Percentiles rank a stretch among this genome's conserved stretches.
Evolutionary conservation across 208 protist species (phyloP).

Genomic region (Herpetomonas muscarum): DNA sequence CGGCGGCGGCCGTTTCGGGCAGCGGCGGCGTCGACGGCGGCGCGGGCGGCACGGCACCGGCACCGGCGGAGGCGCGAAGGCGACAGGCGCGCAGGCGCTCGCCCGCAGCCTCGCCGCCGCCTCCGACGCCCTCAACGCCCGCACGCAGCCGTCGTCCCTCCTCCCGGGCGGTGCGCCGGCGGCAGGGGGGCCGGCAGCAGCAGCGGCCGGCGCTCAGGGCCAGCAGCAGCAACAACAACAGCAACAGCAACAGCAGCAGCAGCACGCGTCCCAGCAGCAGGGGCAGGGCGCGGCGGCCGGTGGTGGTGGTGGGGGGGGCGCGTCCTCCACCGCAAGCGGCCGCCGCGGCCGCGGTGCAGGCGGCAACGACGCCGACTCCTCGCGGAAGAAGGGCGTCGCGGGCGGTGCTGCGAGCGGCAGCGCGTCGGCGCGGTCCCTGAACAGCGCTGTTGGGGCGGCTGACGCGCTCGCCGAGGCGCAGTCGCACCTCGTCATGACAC

Average conservation of each 20-base stretch:
- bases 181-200: constrained; percentile 6
- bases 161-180: neutral
- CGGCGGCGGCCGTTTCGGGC: too few relatives aligned
- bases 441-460: constrained; percentile 6
- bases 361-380: too few relatives aligned
- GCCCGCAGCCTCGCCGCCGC: constrained; percentile 1
- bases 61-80: neutral
- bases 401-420: too few relatives aligned
- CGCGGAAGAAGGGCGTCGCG: too few relatives aligned
- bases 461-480: constrained; percentile 63
- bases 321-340: too few relatives aligned
- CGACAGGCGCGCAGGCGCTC: constrained; percentile 4
- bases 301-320: too few relatives aligned
- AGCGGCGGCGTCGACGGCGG: neutral
- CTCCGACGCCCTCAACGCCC: constrained; percentile 3
- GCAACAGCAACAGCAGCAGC: neutral
- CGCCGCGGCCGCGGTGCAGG: too few relatives aligned
- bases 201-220: neutral
- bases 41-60: neutral
- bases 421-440: neutral
- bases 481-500: constrained; percentile 49
- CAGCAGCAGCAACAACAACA: neutral
- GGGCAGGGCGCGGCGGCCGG: neutral
- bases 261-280: neutral
- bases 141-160: constrained; percentile 1